These are phyloP conservation scores for Lachancea cidri DNA, from an alignment of 805 yeast genomes.

Conservation along the genomic window DNA sequence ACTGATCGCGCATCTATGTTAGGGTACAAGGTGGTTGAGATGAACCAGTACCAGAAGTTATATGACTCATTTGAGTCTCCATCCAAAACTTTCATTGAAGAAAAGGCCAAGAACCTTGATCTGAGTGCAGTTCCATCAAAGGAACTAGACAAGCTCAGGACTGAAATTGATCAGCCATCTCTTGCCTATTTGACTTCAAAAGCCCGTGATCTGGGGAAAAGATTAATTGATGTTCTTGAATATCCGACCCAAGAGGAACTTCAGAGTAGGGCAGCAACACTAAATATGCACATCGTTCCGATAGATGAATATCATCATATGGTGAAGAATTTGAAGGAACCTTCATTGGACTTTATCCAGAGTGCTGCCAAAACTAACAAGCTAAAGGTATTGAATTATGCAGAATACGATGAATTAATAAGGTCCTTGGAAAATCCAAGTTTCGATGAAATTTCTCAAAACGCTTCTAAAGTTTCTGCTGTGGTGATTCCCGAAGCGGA, in stretches of 20 bases:
- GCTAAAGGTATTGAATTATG: constrained; percentile 1
- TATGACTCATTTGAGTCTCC: constrained; percentile 7
- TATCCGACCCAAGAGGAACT: constrained; percentile 22
- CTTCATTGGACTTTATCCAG: constrained; percentile 13
- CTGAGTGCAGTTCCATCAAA: constrained; percentile 3
- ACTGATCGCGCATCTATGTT: constrained; percentile 28
- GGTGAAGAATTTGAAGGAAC: constrained; percentile 10
- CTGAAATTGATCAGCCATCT: constrained; percentile 10
- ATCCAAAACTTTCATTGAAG: constrained; percentile 8
- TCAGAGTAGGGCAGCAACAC: constrained; percentile 4
- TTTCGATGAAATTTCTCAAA: constrained; percentile 8
- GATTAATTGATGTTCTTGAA: constrained; percentile 10
- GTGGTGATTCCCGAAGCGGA: constrained; percentile 11
- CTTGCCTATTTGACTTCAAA: constrained; percentile 11
- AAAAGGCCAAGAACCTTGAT: constrained; percentile 10
- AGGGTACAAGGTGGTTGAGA: constrained; percentile 8
- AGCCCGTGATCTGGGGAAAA: constrained; percentile 12
- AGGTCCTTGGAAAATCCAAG: constrained; percentile 7
- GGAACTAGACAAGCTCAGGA: constrained; percentile 3
- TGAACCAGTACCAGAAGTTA: constrained; percentile 8
- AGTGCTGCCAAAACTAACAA: constrained; percentile 1
- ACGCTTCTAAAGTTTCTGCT: constrained; percentile 15
- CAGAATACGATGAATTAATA: constrained; percentile 8
- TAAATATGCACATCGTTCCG: constrained; percentile 13
- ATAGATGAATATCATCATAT: constrained; percentile 13